Evolutionary conservation across 2,329 filamentous ascomycete species (phyloP).

Genomic region (Zymoseptoria tritici): DNA sequence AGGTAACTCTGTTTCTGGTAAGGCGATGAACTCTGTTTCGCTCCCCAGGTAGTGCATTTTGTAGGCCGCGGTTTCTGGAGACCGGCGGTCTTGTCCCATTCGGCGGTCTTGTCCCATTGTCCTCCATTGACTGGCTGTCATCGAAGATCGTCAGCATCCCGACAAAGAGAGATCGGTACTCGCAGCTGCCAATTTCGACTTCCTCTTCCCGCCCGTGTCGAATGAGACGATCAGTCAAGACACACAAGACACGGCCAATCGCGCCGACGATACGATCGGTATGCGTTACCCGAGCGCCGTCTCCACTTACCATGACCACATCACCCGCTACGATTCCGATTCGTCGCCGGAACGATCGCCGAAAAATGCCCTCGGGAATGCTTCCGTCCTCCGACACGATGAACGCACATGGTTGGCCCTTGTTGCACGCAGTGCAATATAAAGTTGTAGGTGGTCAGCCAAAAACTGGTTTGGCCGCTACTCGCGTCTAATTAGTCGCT

Average conservation of each 20-base stretch:
- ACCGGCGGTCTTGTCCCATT: neutral
- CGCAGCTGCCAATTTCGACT: neutral
- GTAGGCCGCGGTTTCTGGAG: neutral
- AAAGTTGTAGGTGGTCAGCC: too few species aligned
- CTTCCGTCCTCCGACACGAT: neutral
- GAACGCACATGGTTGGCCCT: neutral
- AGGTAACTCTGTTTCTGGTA: neutral
- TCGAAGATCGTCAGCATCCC: neutral
- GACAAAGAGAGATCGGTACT: neutral
- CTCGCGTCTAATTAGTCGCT: too few species aligned
- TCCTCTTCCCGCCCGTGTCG: neutral
- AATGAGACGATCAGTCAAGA: neutral
- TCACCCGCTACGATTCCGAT: neutral
- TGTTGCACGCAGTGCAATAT: too few species aligned
- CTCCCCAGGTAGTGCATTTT: neutral
- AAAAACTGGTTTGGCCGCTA: too few species aligned
- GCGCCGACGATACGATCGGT: neutral
- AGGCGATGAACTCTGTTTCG: neutral
- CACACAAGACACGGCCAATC: neutral
- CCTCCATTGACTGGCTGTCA: neutral
- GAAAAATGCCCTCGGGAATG: neutral
- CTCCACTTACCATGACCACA: neutral
- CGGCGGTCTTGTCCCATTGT: neutral
- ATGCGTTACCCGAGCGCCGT: neutral
- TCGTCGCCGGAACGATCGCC: neutral